Percentiles rank a stretch among this genome's conserved stretches.
Conservation (phyloP, 2,329 filamentous ascomycete species). For the Botrytis galanthina region DNA sequence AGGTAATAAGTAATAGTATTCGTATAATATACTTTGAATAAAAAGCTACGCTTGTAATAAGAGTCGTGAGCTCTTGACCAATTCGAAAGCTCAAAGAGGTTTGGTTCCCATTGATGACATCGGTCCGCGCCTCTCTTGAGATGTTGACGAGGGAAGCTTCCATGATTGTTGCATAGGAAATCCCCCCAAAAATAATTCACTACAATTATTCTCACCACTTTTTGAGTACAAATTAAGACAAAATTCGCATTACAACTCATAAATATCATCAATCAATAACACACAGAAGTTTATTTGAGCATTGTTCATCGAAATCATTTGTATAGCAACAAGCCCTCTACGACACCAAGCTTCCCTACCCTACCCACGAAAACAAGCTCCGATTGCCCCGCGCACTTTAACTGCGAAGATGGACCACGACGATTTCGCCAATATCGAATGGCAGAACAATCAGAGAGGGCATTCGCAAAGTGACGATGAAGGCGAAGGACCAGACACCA, state of each 20-base stretch:
- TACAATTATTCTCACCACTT: slow-evolving; percentile 11
- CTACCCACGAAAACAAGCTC: neutral
- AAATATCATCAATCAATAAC: neutral
- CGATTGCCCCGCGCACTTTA: slow-evolving; percentile 26
- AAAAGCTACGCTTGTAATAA: neutral
- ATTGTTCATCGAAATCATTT: neutral
- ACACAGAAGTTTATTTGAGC: neutral
- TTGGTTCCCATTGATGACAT: slow-evolving; percentile 16
- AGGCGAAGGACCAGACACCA: slow-evolving; percentile 23
- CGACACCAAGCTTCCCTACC: slow-evolving; percentile 2
- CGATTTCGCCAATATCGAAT: slow-evolving; percentile 79
- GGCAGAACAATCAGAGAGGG: slow-evolving; percentile 60
- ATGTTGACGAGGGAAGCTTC: slow-evolving; percentile 12
- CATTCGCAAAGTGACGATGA: slow-evolving; percentile 43
- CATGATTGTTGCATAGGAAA: neutral
- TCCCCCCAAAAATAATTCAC: neutral
- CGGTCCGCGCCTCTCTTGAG: slow-evolving; percentile 10
- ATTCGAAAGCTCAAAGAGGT: slow-evolving; percentile 8
- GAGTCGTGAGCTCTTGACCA: slow-evolving; percentile 1
- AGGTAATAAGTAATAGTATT: neutral
- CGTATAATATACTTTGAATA: neutral
- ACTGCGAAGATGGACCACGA: slow-evolving; percentile 45
- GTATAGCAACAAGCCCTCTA: neutral
- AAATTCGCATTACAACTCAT: slow-evolving; percentile 9
- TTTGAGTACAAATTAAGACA: slow-evolving; percentile 16